phyloP scores from a whole-genome alignment of 805 yeast genomes.

The Sugiyamaella americana region DNA sequence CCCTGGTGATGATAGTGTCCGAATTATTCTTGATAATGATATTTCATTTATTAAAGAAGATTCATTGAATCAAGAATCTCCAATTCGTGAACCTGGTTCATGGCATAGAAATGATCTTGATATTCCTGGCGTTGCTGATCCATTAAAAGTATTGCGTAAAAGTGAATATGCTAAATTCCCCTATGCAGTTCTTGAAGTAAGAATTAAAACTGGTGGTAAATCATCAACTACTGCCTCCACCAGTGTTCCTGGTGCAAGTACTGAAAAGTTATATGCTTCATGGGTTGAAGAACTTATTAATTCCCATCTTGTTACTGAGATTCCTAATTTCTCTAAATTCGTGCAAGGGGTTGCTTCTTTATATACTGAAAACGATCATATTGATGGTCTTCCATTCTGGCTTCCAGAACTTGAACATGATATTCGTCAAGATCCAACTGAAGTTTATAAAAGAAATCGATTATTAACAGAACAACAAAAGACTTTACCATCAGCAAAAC shows the following conservation, averaged over 20 bases:
- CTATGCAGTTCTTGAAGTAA: constrained; percentile 71
- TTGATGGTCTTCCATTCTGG: constrained; percentile 93
- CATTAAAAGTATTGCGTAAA: constrained; percentile 67
- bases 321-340: constrained; percentile 88
- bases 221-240: constrained; percentile 29
- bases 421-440: constrained; percentile 70
- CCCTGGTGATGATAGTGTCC: constrained; percentile 91
- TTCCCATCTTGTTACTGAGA: constrained; percentile 82
- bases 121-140: constrained; percentile 56
- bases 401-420: constrained; percentile 78
- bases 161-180: constrained; percentile 86
- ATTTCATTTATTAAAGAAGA: constrained; percentile 86
- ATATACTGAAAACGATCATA: constrained; percentile 82
- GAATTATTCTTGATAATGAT: constrained; percentile 87
- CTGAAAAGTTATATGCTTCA: constrained; percentile 13
- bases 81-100: constrained; percentile 77
- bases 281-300: constrained; percentile 88
- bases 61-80: constrained; percentile 73
- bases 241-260: constrained; percentile 18
- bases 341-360: constrained; percentile 88
- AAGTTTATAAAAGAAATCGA: constrained; percentile 64
- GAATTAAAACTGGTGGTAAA: constrained; percentile 42
- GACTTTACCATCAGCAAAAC: constrained; percentile 1
- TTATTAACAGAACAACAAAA: constrained; percentile 20
- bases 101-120: constrained; percentile 96